phyloP scores from a whole-genome alignment of 345 rosid genomes.

The Eucalyptus cloeziana region DNA sequence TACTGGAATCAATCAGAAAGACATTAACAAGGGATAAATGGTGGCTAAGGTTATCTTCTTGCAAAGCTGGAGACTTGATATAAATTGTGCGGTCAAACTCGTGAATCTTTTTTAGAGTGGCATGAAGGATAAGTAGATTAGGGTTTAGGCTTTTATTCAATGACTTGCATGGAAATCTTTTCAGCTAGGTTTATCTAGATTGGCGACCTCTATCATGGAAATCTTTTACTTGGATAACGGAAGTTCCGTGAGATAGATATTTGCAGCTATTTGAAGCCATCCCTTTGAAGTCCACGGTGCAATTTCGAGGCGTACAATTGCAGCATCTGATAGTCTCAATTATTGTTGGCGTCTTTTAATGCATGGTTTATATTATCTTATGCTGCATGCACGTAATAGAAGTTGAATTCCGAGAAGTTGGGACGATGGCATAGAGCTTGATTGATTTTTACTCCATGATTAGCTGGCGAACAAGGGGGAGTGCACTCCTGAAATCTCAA shows the following conservation, averaged over 20 bases:
- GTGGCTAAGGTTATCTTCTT: background rate
- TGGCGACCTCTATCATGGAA: background rate
- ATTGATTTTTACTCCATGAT: background rate
- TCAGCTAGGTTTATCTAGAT: background rate
- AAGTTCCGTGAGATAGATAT: background rate
- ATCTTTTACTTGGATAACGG: background rate
- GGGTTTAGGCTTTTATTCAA: background rate
- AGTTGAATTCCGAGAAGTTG: background rate
- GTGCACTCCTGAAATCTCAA: background rate
- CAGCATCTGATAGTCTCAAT: background rate
- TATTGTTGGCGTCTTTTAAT: background rate
- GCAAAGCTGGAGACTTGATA: background rate
- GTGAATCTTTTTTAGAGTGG: background rate
- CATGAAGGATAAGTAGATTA: background rate
- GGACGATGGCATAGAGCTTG: background rate
- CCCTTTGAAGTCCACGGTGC: background rate
- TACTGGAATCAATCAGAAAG: background rate
- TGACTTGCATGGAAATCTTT: background rate
- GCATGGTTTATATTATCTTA: background rate
- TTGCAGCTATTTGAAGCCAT: background rate
- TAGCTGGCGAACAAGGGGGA: background rate
- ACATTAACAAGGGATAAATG: background rate
- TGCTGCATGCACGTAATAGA: background rate
- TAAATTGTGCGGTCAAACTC: background rate
- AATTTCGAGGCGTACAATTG: background rate